These are phyloP conservation scores for Cenchrus purpureus DNA, from an alignment of 176 grass and related monocot genomes.

Conservation along the genomic window DNA sequence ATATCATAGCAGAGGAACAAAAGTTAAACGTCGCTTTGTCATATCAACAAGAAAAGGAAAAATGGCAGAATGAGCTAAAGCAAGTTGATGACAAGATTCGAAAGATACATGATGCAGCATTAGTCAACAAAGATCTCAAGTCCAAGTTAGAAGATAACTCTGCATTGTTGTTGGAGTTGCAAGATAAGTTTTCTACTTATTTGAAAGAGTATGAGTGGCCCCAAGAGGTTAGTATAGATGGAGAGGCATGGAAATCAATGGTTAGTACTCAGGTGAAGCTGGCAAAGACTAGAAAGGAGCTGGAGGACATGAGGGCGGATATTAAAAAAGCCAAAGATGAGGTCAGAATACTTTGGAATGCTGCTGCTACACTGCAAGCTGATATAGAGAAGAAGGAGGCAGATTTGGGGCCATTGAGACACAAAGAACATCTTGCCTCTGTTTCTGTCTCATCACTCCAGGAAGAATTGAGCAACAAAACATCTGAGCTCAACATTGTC, in stretches of 20 bases:
- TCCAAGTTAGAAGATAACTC: constrained; percentile 61
- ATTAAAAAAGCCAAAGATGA: constrained; percentile 70
- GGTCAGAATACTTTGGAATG: constrained; percentile 56
- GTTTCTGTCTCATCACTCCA: constrained; percentile 49
- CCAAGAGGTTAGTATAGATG: constrained; percentile 6
- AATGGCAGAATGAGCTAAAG: constrained; percentile 70
- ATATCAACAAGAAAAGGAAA: constrained; percentile 62
- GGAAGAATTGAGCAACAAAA: constrained; percentile 55
- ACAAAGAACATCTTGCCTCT: constrained; percentile 49
- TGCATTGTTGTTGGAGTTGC: constrained; percentile 48
- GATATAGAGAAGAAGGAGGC: constrained; percentile 65
- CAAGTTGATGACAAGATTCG: constrained; percentile 57
- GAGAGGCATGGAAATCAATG: constrained; percentile 23
- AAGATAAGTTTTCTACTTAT: constrained; percentile 52
- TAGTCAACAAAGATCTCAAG: constrained; percentile 49
- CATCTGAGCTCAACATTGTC: constrained; percentile 40
- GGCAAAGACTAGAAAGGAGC: constrained; percentile 48
- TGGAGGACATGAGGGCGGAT: constrained; percentile 59
- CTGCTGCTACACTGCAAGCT: constrained; percentile 55
- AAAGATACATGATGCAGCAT: constrained; percentile 45
- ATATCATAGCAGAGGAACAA: constrained; percentile 69
- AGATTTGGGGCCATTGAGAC: constrained; percentile 40
- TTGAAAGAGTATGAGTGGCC: constrained; percentile 28
- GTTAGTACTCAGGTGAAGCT: constrained; percentile 1
- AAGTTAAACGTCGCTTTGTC: constrained; percentile 56